Evolutionary conservation across 306 rosid species (phyloP), one percentile per base, ranked within the genome.

Genomic region (Rosa rugosa): DNA sequence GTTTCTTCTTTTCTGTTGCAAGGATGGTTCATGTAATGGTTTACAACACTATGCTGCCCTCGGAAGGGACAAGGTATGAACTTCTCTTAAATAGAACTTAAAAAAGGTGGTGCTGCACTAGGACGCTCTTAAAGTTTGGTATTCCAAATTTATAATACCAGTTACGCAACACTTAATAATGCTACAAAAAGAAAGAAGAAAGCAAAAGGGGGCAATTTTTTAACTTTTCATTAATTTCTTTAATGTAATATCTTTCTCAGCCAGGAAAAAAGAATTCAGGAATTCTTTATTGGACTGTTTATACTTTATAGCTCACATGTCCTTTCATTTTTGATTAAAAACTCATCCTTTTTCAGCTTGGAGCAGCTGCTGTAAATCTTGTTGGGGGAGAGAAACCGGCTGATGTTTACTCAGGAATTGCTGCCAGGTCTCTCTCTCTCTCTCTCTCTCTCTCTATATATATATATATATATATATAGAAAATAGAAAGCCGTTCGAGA

Each of bases 11-110:
- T 34, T 77, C 50, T 41, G 59, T 66, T 82, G 74, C 87, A 81
- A 95, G 99, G 99, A 95, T 91, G 99, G 99, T 85, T 95, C 99
- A 6, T 95, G 99, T 86, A 95, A 95, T 90, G 99, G 99, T 82
- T 87, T 95, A 86, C 99, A 95, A 81, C 99, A 95, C 80, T 95
- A 95, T 84, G 99, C 99, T 63, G 98, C 99, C 50, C 96, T 95
- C 70, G 99, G 99, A 49, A 93, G 99, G 90, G 99, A 95, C 90
- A 91, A 85, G 98, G 99, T 95, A 63, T 50, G 31, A 69, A 50
- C 69, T 77, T 76, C 49, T 80, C 71, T 71, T 77, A 50, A 67
- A 38, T 46, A 64, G 9, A 60, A n/a, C 49, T 69, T 27, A 22
- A 46, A 50, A 31, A 75, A 65, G 13, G 49, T 40, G 51, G n/a